Evolutionary conservation across 169 alveolate species (phyloP).

Genomic region (Plasmodium adleri): DNA sequence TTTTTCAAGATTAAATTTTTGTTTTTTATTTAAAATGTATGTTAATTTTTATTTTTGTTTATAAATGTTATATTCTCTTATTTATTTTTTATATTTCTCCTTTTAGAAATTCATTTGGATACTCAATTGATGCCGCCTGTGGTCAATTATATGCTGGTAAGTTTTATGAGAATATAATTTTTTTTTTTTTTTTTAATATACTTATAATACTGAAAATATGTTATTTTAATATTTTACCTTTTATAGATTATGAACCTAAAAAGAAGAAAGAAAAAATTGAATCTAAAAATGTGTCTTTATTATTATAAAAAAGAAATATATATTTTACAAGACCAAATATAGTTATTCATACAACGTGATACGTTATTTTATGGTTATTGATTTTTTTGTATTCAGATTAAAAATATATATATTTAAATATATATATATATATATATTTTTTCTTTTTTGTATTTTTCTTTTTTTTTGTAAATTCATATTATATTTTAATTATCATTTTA

Average conservation of each 20-base stretch:
- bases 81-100: neutral
- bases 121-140: constrained; percentile 90
- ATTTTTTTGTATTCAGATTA: neutral
- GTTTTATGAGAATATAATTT: neutral
- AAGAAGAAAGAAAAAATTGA: constrained; percentile 30
- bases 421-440: neutral
- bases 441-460: neutral
- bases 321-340: too few relatives aligned
- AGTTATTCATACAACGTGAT: too few relatives aligned
- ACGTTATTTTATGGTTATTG: too few relatives aligned
- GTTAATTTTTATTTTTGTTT: neutral
- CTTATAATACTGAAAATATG: neutral
- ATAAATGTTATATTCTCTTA: neutral
- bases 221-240: neutral
- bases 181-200: neutral
- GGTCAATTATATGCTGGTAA: constrained; percentile 88
- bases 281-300: constrained; percentile 11
- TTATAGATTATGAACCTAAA: constrained; percentile 70
- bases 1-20: too few relatives aligned
- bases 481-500: neutral
- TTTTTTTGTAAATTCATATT: neutral
- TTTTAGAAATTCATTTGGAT: constrained; percentile 86
- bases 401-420: neutral
- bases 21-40: neutral
- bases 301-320: constrained; percentile 6